Base-by-base conservation (phyloP, 2,329 filamentous ascomycete genomes). In the Balansia obtecta region DNA sequence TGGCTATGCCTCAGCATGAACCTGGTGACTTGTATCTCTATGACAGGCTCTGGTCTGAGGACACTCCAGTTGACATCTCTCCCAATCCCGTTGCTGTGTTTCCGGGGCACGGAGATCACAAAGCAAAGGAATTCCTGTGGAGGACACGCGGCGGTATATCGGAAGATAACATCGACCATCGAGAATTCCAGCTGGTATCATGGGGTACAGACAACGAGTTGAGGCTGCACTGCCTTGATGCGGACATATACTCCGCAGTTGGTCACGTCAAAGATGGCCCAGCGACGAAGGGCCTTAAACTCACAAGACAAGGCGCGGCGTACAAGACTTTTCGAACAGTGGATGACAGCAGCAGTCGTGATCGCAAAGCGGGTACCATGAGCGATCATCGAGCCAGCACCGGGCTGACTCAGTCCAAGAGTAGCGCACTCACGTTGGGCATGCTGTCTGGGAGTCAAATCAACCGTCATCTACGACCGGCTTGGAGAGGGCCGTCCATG, bases 101-200 rank as follows among this genome's bases (percentile, higher is more conserved):
- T 52, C 68, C 72, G 0, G 81, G 80, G 1, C 82, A 85, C 56
- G 76, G 76, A 18, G 74, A 74, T 45, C 73, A 80, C 57, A 82
- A 90, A 61, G 88, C 88, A 32, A 95, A 93, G 61, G 90, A 96
- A 59, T 96, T 96, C 54, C 69, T 96, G 11, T 96, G 90, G 90
- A 79, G 90, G 63, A 79, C 80, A 45, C 80, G 90, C 50, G 90
- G 90, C 38, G 68, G 68, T 15, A 73, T 83, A 18, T 76, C 77
- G 16, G 76, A 80, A 15, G 79, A 88, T 49, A 76, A 78, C n/a
- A 68, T 85, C 44, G 90, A 96, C 59, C 74, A 89, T 54, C 80
- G 91, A 58, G 90, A 96, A 48, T 96, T 95, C 55, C 90, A 96
- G 64, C 74, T 96, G 16, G 87, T 96, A 0, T 90, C 90, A 0